These are phyloP conservation scores for Santalum album DNA, from an alignment of 164 flowering plant genomes.

Conservation along the genomic window DNA sequence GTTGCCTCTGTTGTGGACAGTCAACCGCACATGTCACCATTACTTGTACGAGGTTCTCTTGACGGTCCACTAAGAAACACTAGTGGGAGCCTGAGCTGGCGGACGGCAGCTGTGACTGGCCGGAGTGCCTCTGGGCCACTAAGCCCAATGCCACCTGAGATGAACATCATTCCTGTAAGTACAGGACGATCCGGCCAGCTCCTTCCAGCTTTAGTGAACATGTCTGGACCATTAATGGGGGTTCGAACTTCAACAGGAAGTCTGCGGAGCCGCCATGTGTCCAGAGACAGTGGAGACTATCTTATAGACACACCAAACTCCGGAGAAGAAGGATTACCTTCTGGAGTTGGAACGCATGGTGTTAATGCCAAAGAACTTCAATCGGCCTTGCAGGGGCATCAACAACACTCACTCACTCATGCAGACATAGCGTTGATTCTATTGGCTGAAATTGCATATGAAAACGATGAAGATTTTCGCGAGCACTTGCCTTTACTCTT, in stretches of 20 bases:
- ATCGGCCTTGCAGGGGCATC: slow-evolving; percentile 95
- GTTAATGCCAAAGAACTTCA: slow-evolving; percentile 91
- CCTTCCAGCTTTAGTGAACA: slow-evolving; percentile 78
- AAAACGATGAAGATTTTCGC: slow-evolving; percentile 96
- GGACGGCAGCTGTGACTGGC: slow-evolving; percentile 76
- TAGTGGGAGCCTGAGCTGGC: slow-evolving; percentile 95
- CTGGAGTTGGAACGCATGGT: slow-evolving; percentile 55
- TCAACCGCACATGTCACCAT: slow-evolving; percentile 97
- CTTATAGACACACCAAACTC: slow-evolving; percentile 92
- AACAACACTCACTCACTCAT: slow-evolving; percentile 84
- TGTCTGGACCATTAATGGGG: slow-evolving; percentile 97
- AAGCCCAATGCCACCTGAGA: slow-evolving; percentile 88
- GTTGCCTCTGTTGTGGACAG: slow-evolving; percentile 63
- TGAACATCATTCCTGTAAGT: slow-evolving; percentile 62
- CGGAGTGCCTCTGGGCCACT: slow-evolving; percentile 92
- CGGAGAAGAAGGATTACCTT: slow-evolving; percentile 77
- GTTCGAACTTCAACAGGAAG: slow-evolving; percentile 91
- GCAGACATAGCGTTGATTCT: slow-evolving; percentile 96
- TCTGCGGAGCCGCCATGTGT: slow-evolving; percentile 84
- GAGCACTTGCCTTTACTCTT: slow-evolving; percentile 91
- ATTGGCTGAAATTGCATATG: slow-evolving; percentile 96
- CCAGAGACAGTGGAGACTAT: slow-evolving; percentile 96
- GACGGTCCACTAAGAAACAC: slow-evolving; percentile 88
- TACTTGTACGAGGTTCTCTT: slow-evolving; percentile 91
- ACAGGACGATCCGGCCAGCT: slow-evolving; percentile 93